Evolutionary conservation across 2,329 filamentous ascomycete species (phyloP), one percentile per base, ranked within the genome.

Genomic region (Penicillium sp.): DNA sequence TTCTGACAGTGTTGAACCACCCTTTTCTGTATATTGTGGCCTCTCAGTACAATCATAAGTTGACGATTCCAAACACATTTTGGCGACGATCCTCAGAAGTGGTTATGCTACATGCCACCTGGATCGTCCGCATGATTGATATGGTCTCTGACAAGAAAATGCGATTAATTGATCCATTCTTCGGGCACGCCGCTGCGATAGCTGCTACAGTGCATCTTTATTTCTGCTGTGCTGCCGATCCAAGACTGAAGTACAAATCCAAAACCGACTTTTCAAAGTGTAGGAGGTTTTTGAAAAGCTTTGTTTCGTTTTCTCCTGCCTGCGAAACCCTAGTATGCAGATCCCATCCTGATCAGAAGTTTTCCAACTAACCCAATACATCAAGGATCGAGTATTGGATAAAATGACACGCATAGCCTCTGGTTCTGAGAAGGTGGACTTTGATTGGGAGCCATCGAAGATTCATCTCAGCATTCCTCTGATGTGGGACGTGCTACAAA

Each of bases 161-260:
- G 9, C 73, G 73, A 4, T 68, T 82, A 7, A 75, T 75, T 3
- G 80, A 82, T 59, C 80, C 80, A 0, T 82, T 82, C 62, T 80
- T 82, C 31, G 80, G 77, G 0, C 79, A 82, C 42, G 75, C 74
- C 1, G 79, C 79, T 0, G 79, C 79, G 3, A 81, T 82, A 33
- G 80, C 81, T 1, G 80, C 80, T 0, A 82, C 79, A 0, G 79
- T 82, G 2, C 81, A 82, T 51, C 70, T 82, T 0, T 82, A 82
- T 58, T 82, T 80, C 56, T 82, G 79, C 61, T 81, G 79, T 40
- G 79, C 80, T 0, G 78, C 78, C 0, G 78, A 80, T 6, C 62
- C 77, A 0, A 71, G 76, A 48, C 61, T 82, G 11, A 82, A 80
- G 56, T 76, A 79, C 62, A 81, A 82, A 63, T 81, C 79, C 0